Conservation (phyloP, 2,329 filamentous ascomycete genomes). For the Aureobasidium vineae region DNA sequence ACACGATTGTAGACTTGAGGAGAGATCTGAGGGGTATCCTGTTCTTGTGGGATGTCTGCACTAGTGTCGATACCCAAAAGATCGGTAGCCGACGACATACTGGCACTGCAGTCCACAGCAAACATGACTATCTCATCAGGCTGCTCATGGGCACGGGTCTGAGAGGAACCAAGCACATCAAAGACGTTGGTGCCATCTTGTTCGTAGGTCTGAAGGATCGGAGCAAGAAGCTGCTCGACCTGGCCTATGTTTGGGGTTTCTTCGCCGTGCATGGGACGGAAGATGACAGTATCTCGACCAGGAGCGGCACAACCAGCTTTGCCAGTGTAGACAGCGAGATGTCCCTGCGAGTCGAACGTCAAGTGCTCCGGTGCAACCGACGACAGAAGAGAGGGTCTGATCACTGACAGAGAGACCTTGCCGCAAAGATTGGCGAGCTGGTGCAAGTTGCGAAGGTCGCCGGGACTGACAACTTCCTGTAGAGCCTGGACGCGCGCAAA, state of each 20-base stretch:
- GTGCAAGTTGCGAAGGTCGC: slow-evolving; percentile 34
- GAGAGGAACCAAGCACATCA: slow-evolving; percentile 37
- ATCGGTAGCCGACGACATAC: slow-evolving; percentile 37
- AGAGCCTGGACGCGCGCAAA: not conserved
- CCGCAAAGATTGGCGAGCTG: slow-evolving; percentile 38
- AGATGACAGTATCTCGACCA: slow-evolving; percentile 39
- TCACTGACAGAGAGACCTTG: slow-evolving; percentile 36
- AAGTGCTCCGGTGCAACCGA: slow-evolving; percentile 38
- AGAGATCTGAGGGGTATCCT: not conserved
- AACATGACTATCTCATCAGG: slow-evolving; percentile 42
- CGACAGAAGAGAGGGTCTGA: slow-evolving; percentile 34
- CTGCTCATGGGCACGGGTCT: slow-evolving; percentile 32
- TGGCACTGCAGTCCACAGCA: slow-evolving; percentile 39
- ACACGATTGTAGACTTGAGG: slow-evolving; percentile 24
- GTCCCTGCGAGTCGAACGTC: slow-evolving; percentile 39
- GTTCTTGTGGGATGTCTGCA: slow-evolving; percentile 20
- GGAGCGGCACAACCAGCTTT: slow-evolving; percentile 37
- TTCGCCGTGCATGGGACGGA: slow-evolving; percentile 37
- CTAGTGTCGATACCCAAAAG: slow-evolving; percentile 36
- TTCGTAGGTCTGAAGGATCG: slow-evolving; percentile 37
- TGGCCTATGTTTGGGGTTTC: slow-evolving; percentile 39
- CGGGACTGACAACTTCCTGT: not conserved
- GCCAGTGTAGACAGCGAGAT: slow-evolving; percentile 41
- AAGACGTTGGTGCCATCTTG: slow-evolving; percentile 40
- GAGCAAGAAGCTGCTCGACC: slow-evolving; percentile 40